phyloP scores from a whole-genome alignment of 441 rosid species.

The Gossypium davidsonii region DNA sequence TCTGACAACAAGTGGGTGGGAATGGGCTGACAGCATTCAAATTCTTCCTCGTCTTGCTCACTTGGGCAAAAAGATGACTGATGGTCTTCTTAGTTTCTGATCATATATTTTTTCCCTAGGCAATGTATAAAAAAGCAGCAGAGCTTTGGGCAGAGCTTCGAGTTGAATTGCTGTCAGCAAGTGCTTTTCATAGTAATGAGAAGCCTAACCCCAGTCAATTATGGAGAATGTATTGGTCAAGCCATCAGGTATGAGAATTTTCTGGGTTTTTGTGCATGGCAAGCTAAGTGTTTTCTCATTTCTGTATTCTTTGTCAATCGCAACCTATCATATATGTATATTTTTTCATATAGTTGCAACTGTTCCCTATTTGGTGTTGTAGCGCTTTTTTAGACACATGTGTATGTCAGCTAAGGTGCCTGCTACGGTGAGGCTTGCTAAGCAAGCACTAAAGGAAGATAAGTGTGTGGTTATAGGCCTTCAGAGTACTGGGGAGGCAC shows the following conservation, averaged over 20 bases:
- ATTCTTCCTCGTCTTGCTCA: background rate
- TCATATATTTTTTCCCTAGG: slow-evolving; percentile 33
- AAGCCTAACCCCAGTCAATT: slow-evolving; percentile 81
- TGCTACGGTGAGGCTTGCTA: slow-evolving; percentile 77
- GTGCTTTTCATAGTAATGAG: slow-evolving; percentile 73
- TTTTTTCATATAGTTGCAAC: slow-evolving; percentile 1
- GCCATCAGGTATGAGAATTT: slow-evolving; percentile 77
- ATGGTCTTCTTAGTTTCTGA: slow-evolving; percentile 11
- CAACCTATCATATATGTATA: slow-evolving; percentile 11
- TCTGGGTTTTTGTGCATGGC: slow-evolving; percentile 5
- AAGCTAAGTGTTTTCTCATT: background rate
- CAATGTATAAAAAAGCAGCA: slow-evolving; percentile 89
- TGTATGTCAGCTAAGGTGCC: slow-evolving; percentile 99
- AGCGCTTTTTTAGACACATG: slow-evolving; percentile 98
- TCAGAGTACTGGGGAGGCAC: slow-evolving; percentile 99
- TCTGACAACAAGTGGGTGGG: background rate
- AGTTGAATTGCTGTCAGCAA: slow-evolving; percentile 87
- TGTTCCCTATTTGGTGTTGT: slow-evolving; percentile 29
- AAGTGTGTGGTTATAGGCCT: slow-evolving; percentile 98
- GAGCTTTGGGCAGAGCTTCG: slow-evolving; percentile 99
- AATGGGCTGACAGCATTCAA: background rate
- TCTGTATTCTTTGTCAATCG: background rate
- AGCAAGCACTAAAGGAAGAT: slow-evolving; percentile 63
- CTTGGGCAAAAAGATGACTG: background rate
- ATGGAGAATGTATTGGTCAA: slow-evolving; percentile 99